These are phyloP conservation scores for Chaetomiaceae sp. DNA, from an alignment of 2,329 filamentous ascomycete genomes.

Conservation along the genomic window DNA sequence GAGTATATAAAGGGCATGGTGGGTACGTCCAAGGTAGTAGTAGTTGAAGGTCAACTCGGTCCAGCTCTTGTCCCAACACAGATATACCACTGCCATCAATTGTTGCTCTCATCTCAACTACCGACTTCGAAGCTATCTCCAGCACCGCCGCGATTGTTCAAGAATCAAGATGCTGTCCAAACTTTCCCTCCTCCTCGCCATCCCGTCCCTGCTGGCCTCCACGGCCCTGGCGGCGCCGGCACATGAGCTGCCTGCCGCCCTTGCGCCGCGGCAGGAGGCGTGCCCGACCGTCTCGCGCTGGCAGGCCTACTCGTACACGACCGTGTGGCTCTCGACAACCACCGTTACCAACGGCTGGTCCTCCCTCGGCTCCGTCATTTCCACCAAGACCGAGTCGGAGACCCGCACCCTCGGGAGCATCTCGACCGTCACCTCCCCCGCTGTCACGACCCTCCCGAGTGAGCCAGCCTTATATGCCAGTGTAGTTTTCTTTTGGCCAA, in stretches of 20 bases:
- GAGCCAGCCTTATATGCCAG: neutral
- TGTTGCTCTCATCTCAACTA: no score
- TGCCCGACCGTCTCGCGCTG: conserved; percentile 2
- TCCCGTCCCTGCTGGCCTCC: conserved; percentile 5
- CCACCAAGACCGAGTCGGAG: conserved; percentile 9
- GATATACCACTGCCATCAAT: no score
- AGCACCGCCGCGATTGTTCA: no score
- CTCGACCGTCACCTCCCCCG: conserved; percentile 5
- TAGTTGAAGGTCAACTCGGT: no score
- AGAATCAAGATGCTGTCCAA: conserved; percentile 4
- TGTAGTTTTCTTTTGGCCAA: neutral
- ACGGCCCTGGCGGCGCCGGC: conserved; percentile 6
- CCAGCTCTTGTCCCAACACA: no score
- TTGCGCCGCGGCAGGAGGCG: neutral
- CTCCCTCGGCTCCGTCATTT: conserved; percentile 7
- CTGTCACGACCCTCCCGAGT: conserved; percentile 10
- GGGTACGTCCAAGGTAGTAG: no score
- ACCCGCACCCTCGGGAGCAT: neutral
- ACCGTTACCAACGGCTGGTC: conserved; percentile 8
- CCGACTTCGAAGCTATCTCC: no score
- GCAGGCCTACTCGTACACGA: conserved; percentile 1
- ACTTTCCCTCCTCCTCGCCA: conserved; percentile 1
- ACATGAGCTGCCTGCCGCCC: neutral
- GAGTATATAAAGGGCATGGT: no score
- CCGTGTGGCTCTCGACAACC: conserved; percentile 6